Evolutionary conservation across 768 basidiomycete genomes (phyloP), one percentile per base, ranked within the genome.

Genomic region (Lactifluus echinatus): DNA sequence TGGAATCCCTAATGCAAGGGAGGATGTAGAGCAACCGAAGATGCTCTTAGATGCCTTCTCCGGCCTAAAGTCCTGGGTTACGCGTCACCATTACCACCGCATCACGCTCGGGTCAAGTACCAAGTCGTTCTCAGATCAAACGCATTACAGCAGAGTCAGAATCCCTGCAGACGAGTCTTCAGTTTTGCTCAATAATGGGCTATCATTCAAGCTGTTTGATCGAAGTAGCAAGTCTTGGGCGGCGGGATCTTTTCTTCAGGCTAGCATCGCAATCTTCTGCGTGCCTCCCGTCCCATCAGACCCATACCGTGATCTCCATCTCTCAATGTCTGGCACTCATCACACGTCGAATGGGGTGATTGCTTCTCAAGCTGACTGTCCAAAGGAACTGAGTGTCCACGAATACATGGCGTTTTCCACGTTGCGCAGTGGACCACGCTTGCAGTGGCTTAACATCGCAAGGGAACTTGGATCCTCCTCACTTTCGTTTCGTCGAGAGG

Each of bases 391-490:
- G 23, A 70, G 60, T 7, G 56, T 77, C 1, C 77, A 82, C 28
- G 79, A 82, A 53, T 75, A 68, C 33, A 66, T 74, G 12, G 69
- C 75, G 0, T 82, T 79, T 50, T 74, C 72, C 12, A 66, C 70
- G 46, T 59, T 82, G 34, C 76, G 81, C 5, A 71, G 74, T 36
- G 79, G 80, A 0, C 57, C 68, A 0, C 64, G 56, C 2, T 59
- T 82, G 0, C 79, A 81, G 50, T 80, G 79, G 79, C 64, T 74
- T 37, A 81, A 81, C 56, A 73, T 82, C 37, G 56, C 71, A 12
- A 71, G 75, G n/a, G 77, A 77, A 59, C 61, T 82, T n/a, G 69
- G 69, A 8, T 68, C 69, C 7, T 67, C 70, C 21, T 61, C 63
- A 0, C 59, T 82, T 52, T 71, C 69, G 8, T 75, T 82, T 54